These are phyloP conservation scores for Dactylonectria estremocensis DNA, from an alignment of 2,329 filamentous ascomycete species.

Conservation along the genomic window DNA sequence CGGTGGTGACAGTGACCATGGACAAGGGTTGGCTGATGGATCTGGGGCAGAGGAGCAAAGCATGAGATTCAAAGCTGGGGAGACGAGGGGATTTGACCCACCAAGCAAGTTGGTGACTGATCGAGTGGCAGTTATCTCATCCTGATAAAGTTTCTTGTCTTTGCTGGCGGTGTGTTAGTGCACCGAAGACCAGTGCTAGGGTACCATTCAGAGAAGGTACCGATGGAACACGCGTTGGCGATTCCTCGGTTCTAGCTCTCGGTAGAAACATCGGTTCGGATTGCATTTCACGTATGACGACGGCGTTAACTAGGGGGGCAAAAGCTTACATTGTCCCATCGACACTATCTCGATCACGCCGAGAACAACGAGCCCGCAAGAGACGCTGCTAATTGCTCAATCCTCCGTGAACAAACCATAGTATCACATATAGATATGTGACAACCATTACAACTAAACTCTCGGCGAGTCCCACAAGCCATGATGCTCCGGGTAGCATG, in stretches of 20 bases:
- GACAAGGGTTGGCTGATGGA: constrained; percentile 9
- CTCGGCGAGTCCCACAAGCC: neutral
- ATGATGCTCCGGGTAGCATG: constrained; percentile 1
- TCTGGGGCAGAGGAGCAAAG: constrained; percentile 17
- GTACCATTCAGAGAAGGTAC: neutral
- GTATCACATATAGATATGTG: neutral
- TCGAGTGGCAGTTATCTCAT: neutral
- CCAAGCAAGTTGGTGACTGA: neutral
- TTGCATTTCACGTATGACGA: constrained; percentile 18
- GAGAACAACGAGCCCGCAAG: neutral
- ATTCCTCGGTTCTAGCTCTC: constrained; percentile 11
- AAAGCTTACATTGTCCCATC: neutral
- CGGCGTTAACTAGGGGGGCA: constrained; percentile 2
- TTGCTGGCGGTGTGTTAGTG: neutral
- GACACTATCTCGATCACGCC: neutral
- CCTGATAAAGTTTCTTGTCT: neutral
- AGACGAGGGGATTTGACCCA: constrained; percentile 16
- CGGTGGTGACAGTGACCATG: neutral
- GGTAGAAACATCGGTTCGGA: constrained; percentile 24
- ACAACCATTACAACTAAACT: neutral
- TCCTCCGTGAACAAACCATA: neutral
- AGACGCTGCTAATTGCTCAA: neutral
- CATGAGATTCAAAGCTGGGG: constrained; percentile 16
- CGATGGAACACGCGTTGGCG: neutral
- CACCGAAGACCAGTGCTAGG: neutral